Evolutionary conservation across 2,329 filamentous ascomycete species (phyloP), one percentile per base, ranked within the genome.

Genomic region (Colletotrichum australisinense): DNA sequence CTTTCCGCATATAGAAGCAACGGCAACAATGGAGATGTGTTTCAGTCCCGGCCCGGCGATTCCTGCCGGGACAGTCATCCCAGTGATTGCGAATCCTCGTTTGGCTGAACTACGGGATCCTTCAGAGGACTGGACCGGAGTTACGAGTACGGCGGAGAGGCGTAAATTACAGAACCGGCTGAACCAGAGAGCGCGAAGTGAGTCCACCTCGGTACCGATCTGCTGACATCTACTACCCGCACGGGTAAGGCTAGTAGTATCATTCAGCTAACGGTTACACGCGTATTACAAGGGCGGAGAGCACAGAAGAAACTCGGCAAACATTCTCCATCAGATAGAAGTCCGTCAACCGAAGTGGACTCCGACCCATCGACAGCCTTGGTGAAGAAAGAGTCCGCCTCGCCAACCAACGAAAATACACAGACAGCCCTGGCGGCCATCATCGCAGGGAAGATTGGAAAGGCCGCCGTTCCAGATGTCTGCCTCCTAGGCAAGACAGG

Each of bases 101-200:
- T 26, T 75, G 28, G 52, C 38, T 26, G 65, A 73, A 30, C 8
- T 75, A 12, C 52, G 57, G n/a, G 57, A 69, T 35, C 63, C 57
- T 16, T 60, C 58, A 28, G 80, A 83, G 52, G 81, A 83, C 63
- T 83, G 81, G 81, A 82, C 78, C 1, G 81, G 81, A 6, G 76
- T 80, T 8, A 79, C 76, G 4, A 79, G 77, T 65, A 76, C 77
- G 1, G 74, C 74, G 0, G 73, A 78, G 67, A 76, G 71, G 16
- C 66, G 72, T 5, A 75, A 66, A 32, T 53, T 74, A 16, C 74
- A 74, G 32, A 75, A 75, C 28, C 71, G 71, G 26, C 32, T 74
- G 26, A 75, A 74, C 56, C 74, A 75, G 22, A 55, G 71, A 16
- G 74, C 71, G 8, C 24, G 58, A 12, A 59, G 74, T 75, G 28